Percentiles rank a stretch among this genome's conserved stretches.
These are phyloP conservation scores for Plasmodium vinckei DNA, from an alignment of 169 alveolate species.

Conservation along the genomic window DNA sequence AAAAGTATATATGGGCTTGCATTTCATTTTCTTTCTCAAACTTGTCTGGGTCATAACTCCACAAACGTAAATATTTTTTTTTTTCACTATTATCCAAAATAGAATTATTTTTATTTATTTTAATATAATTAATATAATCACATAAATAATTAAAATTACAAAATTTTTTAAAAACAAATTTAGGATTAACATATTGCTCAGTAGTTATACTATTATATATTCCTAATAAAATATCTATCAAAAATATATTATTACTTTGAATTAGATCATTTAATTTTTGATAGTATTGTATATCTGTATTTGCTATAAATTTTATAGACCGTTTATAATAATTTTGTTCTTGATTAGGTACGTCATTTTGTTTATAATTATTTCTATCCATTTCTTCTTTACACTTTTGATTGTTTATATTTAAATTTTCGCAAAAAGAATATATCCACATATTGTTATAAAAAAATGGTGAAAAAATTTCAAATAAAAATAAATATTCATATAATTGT, in stretches of 20 bases:
- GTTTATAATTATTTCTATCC: too few species aligned
- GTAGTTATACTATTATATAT: constrained; percentile 9
- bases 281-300: constrained; percentile 26
- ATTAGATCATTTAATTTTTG: constrained; percentile 34
- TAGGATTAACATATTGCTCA: constrained; percentile 6
- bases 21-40: too few species aligned
- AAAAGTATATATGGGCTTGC: too few species aligned
- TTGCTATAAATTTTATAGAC: constrained; percentile 3
- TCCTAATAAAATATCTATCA: constrained; percentile 39
- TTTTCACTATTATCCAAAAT: not conserved
- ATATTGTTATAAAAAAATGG: not conserved
- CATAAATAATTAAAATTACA: constrained; percentile 17
- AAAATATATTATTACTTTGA: constrained; percentile 19
- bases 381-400: not conserved
- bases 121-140: constrained; percentile 43
- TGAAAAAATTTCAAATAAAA: constrained; percentile 14
- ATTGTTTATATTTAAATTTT: not conserved
- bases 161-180: constrained; percentile 18
- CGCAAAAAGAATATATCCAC: not conserved
- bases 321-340: not conserved
- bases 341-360: not conserved
- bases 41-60: too few species aligned
- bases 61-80: not conserved
- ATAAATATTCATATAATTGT: constrained; percentile 48
- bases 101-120: not conserved